A percentile compares a stretch with the other conserved stretches of the same genome.
Conservation (phyloP, 805 yeast genomes). For the Zygotorulaspora danielsina region DNA sequence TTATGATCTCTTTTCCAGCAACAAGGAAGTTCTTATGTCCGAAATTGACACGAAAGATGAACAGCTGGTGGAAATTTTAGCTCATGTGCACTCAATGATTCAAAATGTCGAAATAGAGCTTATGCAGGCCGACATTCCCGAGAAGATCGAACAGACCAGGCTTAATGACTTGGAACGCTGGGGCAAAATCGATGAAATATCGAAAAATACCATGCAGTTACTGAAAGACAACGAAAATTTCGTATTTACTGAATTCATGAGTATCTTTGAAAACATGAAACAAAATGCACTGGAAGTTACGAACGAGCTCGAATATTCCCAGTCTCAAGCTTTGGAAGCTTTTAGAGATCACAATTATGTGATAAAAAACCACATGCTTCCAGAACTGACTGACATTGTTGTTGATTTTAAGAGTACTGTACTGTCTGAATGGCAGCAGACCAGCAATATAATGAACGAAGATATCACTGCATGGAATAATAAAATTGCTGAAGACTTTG, state of each 20-base stretch:
- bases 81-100: constrained; percentile 18
- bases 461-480: constrained; percentile 20
- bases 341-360: constrained; percentile 12
- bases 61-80: constrained; percentile 9
- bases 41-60: constrained; percentile 5
- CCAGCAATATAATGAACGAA: constrained; percentile 9
- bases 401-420: constrained; percentile 30
- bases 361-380: constrained; percentile 12
- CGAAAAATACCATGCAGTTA: constrained; percentile 2
- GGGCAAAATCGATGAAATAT: constrained; percentile 6
- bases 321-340: constrained; percentile 11
- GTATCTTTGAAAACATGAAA: constrained; percentile 4
- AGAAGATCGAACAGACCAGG: constrained; percentile 9
- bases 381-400: constrained; percentile 16
- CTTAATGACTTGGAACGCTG: constrained; percentile 7
- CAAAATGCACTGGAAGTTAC: constrained; percentile 6
- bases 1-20: constrained; percentile 5
- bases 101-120: constrained; percentile 15
- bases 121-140: constrained; percentile 25
- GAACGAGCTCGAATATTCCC: constrained; percentile 13
- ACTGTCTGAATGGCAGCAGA: constrained; percentile 13
- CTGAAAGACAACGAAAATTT: constrained; percentile 6
- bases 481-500: constrained; percentile 14
- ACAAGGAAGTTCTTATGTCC: constrained; percentile 4
- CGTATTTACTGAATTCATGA: constrained; percentile 7